Evolutionary conservation across 495 filamentous ascomycete genomes (phyloP), one percentile per base, ranked within the genome.

Genomic region (Penicillium crystallinum): DNA sequence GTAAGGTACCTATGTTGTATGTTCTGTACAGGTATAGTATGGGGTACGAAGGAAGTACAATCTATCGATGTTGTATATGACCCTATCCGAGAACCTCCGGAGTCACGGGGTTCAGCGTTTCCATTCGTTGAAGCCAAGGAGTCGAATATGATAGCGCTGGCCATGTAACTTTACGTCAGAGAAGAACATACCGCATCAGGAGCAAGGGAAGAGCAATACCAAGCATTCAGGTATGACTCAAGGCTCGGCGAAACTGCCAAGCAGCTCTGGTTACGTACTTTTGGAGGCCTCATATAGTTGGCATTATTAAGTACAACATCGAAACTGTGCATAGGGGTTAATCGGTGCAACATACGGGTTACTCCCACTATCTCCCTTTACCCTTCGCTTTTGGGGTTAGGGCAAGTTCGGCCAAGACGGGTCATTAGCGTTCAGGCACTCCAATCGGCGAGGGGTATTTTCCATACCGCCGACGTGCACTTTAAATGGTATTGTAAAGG

Each of bases 221-320:
- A 44, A 44, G 49, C 49, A 44, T 52, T 44, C 49, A 43, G 39
- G 40, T 52, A 52, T 52, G 49, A 45, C 29, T 50, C 11, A 38
- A 35, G 4, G 17, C 15, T 49, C 36, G 31, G 44, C 44, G 29
- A n/a, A 30, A 8, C 37, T 30, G 54, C 54, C 42, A 42, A n/a
- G n/a, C n/a, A n/a, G n/a, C n/a, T n/a, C n/a, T n/a, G n/a, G n/a
- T n/a, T n/a, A n/a, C n/a, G n/a, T n/a, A n/a, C n/a, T n/a, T n/a
- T n/a, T n/a, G n/a, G n/a, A n/a, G n/a, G n/a, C n/a, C n/a, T n/a
- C n/a, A n/a, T n/a, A n/a, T n/a, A n/a, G n/a, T n/a, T n/a, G n/a
- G n/a, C n/a, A n/a, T n/a, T n/a, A n/a, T n/a, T n/a, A n/a, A n/a
- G n/a, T n/a, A n/a, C n/a, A n/a, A n/a, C n/a, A n/a, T n/a, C n/a